phyloP scores from a whole-genome alignment of 306 rosid genomes.

The Trichosanthes cucumerina region DNA sequence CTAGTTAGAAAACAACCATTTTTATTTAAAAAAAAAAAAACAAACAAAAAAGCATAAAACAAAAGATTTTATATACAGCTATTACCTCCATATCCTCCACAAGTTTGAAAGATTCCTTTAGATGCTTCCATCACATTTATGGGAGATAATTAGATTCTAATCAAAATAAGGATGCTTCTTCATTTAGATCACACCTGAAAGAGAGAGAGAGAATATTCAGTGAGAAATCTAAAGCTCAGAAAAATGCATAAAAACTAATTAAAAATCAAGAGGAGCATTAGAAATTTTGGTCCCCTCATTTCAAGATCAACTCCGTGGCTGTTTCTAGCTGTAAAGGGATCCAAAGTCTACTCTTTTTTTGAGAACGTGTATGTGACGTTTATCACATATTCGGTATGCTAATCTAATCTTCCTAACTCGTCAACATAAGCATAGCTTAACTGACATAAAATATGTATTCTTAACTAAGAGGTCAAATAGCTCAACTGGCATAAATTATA shows the following conservation, averaged over 20 bases:
- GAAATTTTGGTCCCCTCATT: not conserved
- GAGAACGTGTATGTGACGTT: not conserved
- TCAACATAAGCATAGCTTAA: no score
- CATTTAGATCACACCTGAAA: not conserved
- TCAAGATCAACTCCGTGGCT: not conserved
- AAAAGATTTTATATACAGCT: not conserved
- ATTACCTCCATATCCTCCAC: slow-evolving; percentile 5
- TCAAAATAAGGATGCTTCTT: not conserved
- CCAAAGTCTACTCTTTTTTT: not conserved
- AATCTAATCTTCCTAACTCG: not conserved
- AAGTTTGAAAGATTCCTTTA: not conserved
- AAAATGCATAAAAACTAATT: not conserved
- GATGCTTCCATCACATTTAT: not conserved
- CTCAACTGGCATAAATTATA: no score
- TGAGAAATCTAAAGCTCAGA: not conserved
- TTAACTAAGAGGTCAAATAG: no score
- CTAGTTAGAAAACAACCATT: not conserved
- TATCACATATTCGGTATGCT: not conserved
- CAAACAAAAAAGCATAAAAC: not conserved
- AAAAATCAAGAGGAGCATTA: not conserved
- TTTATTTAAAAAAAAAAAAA: not conserved
- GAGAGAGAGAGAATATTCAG: not conserved
- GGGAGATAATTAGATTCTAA: not conserved
- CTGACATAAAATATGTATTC: no score
- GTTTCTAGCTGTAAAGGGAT: slow-evolving; percentile 10